These are phyloP conservation scores for Rhexocercosporidium sp. DNA, from an alignment of 2,329 filamentous ascomycete species.

Conservation along the genomic window DNA sequence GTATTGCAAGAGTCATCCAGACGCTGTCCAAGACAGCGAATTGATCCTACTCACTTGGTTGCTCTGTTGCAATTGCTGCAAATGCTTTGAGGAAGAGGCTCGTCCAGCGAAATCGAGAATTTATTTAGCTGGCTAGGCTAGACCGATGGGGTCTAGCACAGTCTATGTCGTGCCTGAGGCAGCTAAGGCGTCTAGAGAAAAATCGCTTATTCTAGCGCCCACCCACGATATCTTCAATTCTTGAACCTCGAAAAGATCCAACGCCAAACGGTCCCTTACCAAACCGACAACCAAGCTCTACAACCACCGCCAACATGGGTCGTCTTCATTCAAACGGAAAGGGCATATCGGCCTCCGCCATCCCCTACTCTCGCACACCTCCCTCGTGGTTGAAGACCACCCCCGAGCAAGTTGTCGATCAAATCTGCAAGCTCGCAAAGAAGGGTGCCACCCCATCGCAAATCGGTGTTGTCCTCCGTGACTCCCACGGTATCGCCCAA, in stretches of 20 bases:
- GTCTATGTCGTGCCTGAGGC: too few relatives aligned
- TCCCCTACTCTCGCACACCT: conserved; percentile 94
- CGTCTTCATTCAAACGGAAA: conserved; percentile 99
- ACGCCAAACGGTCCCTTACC: conserved; percentile 27
- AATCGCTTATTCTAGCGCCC: not conserved
- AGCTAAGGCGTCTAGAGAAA: too few relatives aligned
- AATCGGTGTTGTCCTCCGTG: conserved; percentile 98
- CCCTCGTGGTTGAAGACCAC: conserved; percentile 99
- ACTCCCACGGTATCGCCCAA: conserved; percentile 97
- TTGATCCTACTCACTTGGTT: too few relatives aligned
- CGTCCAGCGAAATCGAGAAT: too few relatives aligned
- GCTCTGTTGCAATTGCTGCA: too few relatives aligned
- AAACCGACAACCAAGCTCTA: conserved; percentile 40
- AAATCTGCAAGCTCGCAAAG: conserved; percentile 98
- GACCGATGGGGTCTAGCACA: too few relatives aligned
- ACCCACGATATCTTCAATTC: conserved; percentile 16
- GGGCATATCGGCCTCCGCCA: conserved; percentile 94
- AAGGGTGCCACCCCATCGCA: conserved; percentile 98
- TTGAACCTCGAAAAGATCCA: conserved; percentile 5
- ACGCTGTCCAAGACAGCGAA: too few relatives aligned
- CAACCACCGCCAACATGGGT: conserved; percentile 72
- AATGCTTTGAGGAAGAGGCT: too few relatives aligned
- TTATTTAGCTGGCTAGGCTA: too few relatives aligned
- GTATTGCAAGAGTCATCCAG: too few relatives aligned
- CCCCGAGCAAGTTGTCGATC: conserved; percentile 96